These are phyloP conservation scores for Sextonia rubra DNA, from an alignment of 164 flowering plant genomes.

Conservation along the genomic window DNA sequence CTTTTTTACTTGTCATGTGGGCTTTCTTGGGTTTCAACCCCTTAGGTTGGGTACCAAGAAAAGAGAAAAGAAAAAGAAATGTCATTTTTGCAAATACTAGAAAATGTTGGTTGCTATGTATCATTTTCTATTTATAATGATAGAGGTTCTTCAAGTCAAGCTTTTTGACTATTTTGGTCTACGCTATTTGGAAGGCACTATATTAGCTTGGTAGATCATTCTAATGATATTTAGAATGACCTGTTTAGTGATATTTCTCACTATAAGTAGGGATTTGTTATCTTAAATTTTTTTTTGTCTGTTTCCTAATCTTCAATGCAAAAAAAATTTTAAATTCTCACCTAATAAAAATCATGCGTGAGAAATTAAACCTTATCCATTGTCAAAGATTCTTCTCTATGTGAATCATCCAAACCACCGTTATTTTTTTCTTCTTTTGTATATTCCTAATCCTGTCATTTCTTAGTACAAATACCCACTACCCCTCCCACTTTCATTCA, in stretches of 20 bases:
- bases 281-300: not conserved
- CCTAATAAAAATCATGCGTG: not conserved
- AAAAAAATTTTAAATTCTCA: not conserved
- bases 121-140: too few species aligned
- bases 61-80: too few species aligned
- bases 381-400: not conserved
- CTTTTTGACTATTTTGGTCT: too few species aligned
- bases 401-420: conserved; percentile 9
- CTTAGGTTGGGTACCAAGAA: too few species aligned
- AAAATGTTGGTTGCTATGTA: too few species aligned
- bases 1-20: too few species aligned
- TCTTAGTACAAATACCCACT: conserved; percentile 15
- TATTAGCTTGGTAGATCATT: not conserved
- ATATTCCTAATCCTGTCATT: not conserved
- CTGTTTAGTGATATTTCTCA: too few species aligned
- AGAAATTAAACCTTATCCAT: not conserved
- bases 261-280: not conserved
- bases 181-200: too few species aligned
- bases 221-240: not conserved
- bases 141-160: too few species aligned
- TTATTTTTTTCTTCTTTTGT: not conserved
- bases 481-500: not conserved
- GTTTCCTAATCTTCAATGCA: not conserved
- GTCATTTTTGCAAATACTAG: too few species aligned
- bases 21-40: too few species aligned